These are phyloP conservation scores for Cavenderia fasciculata DNA, from an alignment of 78 protist genomes.

Conservation along the genomic window DNA sequence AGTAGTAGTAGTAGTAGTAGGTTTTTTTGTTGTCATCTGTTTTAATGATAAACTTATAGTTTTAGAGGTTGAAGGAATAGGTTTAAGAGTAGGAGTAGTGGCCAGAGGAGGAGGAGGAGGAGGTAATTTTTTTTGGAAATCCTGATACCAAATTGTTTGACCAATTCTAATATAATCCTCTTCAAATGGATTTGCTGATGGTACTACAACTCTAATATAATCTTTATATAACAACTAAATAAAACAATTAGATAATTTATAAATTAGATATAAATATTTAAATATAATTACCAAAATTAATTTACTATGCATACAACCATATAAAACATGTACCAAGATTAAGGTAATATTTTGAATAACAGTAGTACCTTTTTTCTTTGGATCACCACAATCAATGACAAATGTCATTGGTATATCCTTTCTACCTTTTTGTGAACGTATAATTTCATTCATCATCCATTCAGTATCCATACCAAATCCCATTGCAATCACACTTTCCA, in stretches of 20 bases:
- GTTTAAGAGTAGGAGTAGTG: too few relatives aligned
- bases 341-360: too few relatives aligned
- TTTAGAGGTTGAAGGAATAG: too few relatives aligned
- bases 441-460: constrained; percentile 21
- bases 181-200: constrained; percentile 45
- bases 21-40: not conserved
- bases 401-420: constrained; percentile 4
- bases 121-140: not conserved
- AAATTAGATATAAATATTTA: not conserved
- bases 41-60: too few relatives aligned
- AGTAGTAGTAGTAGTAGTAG: too few relatives aligned
- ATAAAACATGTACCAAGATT: too few relatives aligned
- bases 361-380: too few relatives aligned
- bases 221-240: not conserved
- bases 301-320: constrained; percentile 29
- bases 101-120: not conserved
- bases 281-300: not conserved
- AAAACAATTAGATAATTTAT: not conserved
- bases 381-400: not conserved
- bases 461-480: constrained; percentile 6
- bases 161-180: constrained; percentile 18
- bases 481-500: too few relatives aligned
- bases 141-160: constrained; percentile 77
- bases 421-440: not conserved
- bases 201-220: constrained; percentile 23